phyloP scores from a whole-genome alignment of 345 rosid genomes.

The Adansonia digitata region DNA sequence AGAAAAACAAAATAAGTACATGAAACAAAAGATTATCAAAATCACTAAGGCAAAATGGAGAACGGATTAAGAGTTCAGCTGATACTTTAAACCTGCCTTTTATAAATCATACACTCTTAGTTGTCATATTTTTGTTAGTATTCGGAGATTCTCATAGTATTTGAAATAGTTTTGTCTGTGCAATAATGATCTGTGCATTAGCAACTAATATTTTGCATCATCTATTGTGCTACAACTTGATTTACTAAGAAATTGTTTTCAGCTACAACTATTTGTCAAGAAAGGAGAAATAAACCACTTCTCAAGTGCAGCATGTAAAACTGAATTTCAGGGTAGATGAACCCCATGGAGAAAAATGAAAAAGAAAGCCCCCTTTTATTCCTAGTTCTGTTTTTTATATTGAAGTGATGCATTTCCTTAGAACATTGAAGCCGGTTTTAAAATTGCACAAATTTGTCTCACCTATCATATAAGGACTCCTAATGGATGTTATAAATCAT shows the following conservation, averaged over 20 bases:
- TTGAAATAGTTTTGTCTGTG: neutral
- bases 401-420: neutral
- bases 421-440: neutral
- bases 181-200: neutral
- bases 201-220: neutral
- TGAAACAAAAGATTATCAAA: neutral
- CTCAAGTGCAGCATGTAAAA: constrained; percentile 4
- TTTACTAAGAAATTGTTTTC: neutral
- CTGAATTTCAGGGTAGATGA: neutral
- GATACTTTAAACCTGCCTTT: neutral
- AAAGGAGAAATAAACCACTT: neutral
- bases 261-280: neutral
- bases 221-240: neutral
- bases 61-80: neutral
- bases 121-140: neutral
- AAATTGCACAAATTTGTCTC: neutral
- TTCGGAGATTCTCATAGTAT: neutral
- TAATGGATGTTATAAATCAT: neutral
- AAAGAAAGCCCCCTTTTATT: neutral
- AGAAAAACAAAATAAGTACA: neutral
- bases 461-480: neutral
- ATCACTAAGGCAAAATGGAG: neutral
- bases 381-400: neutral
- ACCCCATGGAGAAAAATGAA: neutral
- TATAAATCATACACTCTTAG: neutral